Base-by-base conservation (phyloP, 139 green algal genomes). In the Chlorella sorokiniana region DNA sequence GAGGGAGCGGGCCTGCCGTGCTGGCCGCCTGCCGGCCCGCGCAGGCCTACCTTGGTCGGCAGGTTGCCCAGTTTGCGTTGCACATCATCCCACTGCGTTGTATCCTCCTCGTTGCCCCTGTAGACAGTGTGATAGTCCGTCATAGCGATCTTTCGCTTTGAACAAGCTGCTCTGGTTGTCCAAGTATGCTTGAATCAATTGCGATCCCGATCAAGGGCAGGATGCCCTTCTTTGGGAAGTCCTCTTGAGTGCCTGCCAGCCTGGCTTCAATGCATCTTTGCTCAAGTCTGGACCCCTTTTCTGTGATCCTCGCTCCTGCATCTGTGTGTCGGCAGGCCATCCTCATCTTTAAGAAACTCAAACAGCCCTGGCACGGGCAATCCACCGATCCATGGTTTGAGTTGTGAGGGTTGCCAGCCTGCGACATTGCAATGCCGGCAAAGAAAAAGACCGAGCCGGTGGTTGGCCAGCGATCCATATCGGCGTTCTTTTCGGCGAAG, bases 11-110 rank as follows among this genome's bases (percentile, higher is more conserved):
- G 68, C 41, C 33, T 22, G 61, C 20, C 61, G 22, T 22, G 61
- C 48, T 59, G 48, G 14, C 16, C 48, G 48, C 48, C 48, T 59
- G 11, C 48, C 16, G 48, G 48, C 48, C 31, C 9, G 29, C 29
- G 1, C 38, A n/a, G 16, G 1, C 54, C 3, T 41, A 85, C 84
- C 68, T 91, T 91, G 27, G 84, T 76, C 0, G 92, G 84, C 40
- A 92, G 76, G 84, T 97, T 97, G 69, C 94, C 92, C 9, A 92
- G 75, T 45, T 88, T 91, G 2, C 86, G 48, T 35, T 97, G 94
- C 31, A 98, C 89, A 69, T 98, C 93, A 33, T 96, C 92, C 94
- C 94, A 98, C 74, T 97, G 81, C 0, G 94, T 98, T 8, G 88
- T 96, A 69, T 95, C 89, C 10, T 86, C 90, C 69, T 92, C 84